Conservation (phyloP, 2,329 filamentous ascomycete species). For the Ophiostoma himal-ulmi region DNA sequence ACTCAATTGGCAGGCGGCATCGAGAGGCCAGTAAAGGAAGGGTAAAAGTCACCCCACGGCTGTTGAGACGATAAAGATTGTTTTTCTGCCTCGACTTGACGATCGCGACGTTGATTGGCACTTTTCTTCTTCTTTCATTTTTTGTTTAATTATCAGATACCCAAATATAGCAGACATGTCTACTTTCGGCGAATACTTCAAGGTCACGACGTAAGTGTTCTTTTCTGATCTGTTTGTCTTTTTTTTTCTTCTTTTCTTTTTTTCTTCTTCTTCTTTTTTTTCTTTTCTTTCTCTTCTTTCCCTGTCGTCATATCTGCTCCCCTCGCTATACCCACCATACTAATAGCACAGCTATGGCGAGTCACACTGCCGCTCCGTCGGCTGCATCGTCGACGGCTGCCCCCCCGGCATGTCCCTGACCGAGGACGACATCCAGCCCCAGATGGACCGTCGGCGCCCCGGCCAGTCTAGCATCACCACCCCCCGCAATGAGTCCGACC, state of each 20-base stretch:
- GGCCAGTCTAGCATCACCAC: constrained; percentile 89
- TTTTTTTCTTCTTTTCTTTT: background rate
- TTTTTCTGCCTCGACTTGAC: background rate
- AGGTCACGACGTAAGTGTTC: constrained; percentile 67
- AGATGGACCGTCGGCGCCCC: constrained; percentile 84
- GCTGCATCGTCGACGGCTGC: constrained; percentile 89
- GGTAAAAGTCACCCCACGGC: background rate
- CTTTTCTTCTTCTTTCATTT: background rate
- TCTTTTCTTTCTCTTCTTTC: constrained; percentile 12
- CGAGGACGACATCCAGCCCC: constrained; percentile 85
- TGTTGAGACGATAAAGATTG: background rate
- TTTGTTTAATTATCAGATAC: background rate
- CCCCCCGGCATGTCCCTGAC: constrained; percentile 82
- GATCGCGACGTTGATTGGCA: background rate
- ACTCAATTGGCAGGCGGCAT: constrained; percentile 17
- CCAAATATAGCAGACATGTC: constrained; percentile 56
- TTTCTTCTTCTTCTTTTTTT: background rate
- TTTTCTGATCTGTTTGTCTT: background rate
- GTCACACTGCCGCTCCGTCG: constrained; percentile 79
- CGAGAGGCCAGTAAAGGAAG: background rate
- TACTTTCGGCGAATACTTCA: constrained; percentile 77
- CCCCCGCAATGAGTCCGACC: constrained; percentile 86
- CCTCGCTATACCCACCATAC: constrained; percentile 13
- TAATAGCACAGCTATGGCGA: constrained; percentile 41
- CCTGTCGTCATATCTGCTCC: background rate